Base-by-base conservation (phyloP, 2,329 filamentous ascomycete species). In the Fragosphaeria purpurea region DNA sequence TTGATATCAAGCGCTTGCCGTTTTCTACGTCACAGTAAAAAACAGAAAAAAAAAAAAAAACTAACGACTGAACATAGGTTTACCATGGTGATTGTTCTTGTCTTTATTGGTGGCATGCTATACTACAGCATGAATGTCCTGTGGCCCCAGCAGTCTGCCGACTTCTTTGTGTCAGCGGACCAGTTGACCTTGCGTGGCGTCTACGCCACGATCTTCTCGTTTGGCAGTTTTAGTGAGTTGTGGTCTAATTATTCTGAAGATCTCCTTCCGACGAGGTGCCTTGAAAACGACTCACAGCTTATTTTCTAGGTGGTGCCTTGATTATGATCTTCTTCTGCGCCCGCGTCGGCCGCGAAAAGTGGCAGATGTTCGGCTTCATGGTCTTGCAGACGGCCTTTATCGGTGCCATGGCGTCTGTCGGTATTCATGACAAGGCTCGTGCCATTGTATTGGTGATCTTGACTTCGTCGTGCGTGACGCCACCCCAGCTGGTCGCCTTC, bases 71-170 rank as follows among this genome's bases (percentile, higher is more conserved):
- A 37, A 4, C 35, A 9, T 32, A 42, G 46, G 7, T 48, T 63
- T 44, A 57, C 56, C 32, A 58, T 59, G 47, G 52, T 48, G 32
- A 8, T 63, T 44, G 57, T 62, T 7, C 60, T 63, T 3, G 58
- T 55, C 44, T 63, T 63, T 37, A 59, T 63, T 2, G 58, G 56
- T 6, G 61, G 61, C 10, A 63, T 63, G 60, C 54, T 63, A 8
- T 59, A 59, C 50, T 62, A 63, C 50, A 58, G 53, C 42, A 62
- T 59, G 56, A 61, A 61, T 41, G 59, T 61, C 6, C 56, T 62
- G n/a, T 62, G 59, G 60, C 61, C 60, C 1, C 56, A 57, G 0
- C 57, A 61, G 32, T 41, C 45, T 66, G 70, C 7, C 67, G 77
- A 46, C 65, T 79, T 10, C 79, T 73, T 38, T 22, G 9, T 50